Evolutionary conservation across 345 rosid genomes (phyloP), one percentile per base, ranked within the genome.

Genomic region (Syzygium aqueum): DNA sequence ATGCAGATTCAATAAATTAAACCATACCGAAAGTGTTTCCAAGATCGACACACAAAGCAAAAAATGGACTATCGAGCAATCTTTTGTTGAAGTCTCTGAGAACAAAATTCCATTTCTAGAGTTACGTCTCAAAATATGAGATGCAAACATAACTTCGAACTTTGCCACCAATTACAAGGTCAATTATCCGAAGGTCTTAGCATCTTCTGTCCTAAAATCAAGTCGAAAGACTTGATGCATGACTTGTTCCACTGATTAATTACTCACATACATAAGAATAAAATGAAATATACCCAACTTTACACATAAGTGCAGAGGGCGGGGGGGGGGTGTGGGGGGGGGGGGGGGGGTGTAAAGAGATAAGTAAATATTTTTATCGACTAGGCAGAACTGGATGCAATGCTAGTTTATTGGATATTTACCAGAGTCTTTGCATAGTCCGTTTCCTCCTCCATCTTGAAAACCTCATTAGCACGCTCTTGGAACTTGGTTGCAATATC

Each of bases 401-500:
- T 11, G 33, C 27, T 14, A 28, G 61, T 56, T 28, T 53, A 51
- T 21, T 53, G 61, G 40, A 84, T 21, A 84, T 27, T 84, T 89
- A 96, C 99, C 98, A 95, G 98, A 28, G 98, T 97, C 93, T 97
- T 97, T 78, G 98, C 98, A 61, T 57, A 89, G 85, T 95, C 98
- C 25, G 99, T 96, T 92, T 96, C 99, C 90, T 96, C 99, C 89
- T 91, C 93, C 16, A 95, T 91, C 89, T 92, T 92, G 90, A 95
- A 96, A 90, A 97, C 97, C 91, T 95, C 95, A 87, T 88, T 89
- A 89, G 94, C 90, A 51, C 17, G 86, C 88, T 97, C 96, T 92
- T 97, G 99, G 92, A 97, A 97, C 86, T 94, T 92, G 86, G 98
- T 93, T 37, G 98, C 98, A 92, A 97, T 96, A 84, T 95, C 97